These are phyloP conservation scores for Penicillium crystallinum DNA, from an alignment of 495 filamentous ascomycete genomes.

Conservation along the genomic window DNA sequence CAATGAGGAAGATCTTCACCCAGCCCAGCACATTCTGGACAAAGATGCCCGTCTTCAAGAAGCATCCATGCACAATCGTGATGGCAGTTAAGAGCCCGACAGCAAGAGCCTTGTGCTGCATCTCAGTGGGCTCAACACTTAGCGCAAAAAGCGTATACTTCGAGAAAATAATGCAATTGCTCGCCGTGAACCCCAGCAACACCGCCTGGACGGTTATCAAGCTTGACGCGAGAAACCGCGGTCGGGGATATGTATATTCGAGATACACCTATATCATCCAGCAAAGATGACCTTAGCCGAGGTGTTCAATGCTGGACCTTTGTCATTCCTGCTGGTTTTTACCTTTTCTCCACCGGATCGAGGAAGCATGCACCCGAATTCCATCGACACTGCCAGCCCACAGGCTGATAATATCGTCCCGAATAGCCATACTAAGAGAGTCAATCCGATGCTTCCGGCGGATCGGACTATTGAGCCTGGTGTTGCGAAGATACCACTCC, in stretches of 20 bases:
- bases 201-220: conserved; percentile 64
- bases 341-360: conserved; percentile 65
- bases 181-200: conserved; percentile 60
- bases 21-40: conserved; percentile 46
- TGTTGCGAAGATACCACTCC: conserved; percentile 71
- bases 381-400: conserved; percentile 56
- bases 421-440: conserved; percentile 58
- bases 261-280: conserved; percentile 51
- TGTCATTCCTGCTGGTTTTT: not conserved
- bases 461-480: conserved; percentile 64
- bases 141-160: conserved; percentile 43
- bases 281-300: conserved; percentile 1
- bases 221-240: conserved; percentile 64
- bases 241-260: conserved; percentile 66
- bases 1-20: conserved; percentile 44
- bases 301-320: not conserved
- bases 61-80: conserved; percentile 36
- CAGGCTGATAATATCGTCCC: conserved; percentile 57
- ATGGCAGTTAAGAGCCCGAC: conserved; percentile 32
- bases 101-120: conserved; percentile 33
- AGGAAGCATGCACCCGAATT: conserved; percentile 70
- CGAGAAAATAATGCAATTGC: conserved; percentile 42
- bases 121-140: conserved; percentile 26
- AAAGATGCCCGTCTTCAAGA: conserved; percentile 34
- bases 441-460: conserved; percentile 62